Evolutionary conservation across 352 stramenopile species (phyloP).

Genomic region (Globisporangium orthogonon): DNA sequence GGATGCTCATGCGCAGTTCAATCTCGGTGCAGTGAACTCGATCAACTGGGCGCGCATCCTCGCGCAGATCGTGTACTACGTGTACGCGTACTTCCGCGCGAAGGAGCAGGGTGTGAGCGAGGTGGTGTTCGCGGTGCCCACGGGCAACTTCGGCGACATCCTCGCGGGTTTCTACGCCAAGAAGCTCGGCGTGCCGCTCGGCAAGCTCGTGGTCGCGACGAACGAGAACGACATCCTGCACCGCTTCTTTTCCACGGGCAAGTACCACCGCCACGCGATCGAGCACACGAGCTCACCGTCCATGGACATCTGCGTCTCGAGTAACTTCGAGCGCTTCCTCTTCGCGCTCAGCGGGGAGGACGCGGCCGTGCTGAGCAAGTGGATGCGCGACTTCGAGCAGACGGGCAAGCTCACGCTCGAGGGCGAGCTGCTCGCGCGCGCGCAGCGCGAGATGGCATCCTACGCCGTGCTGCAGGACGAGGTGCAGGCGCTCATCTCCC

Average conservation of each 20-base stretch:
- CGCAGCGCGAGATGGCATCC: constrained; percentile 92
- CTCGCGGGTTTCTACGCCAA: constrained; percentile 97
- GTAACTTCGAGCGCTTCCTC: constrained; percentile 99
- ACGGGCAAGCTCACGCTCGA: constrained; percentile 92
- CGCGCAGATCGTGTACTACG: constrained; percentile 99
- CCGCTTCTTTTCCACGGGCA: constrained; percentile 95
- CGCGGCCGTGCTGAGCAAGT: constrained; percentile 77
- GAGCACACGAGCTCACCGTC: constrained; percentile 93
- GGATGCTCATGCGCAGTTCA: constrained; percentile 29
- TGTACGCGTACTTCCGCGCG: constrained; percentile 95
- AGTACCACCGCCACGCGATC: constrained; percentile 93
- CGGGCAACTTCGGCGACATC: constrained; percentile 99
- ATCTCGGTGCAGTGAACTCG: constrained; percentile 97
- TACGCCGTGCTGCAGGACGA: constrained; percentile 77
- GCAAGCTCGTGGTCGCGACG: constrained; percentile 96
- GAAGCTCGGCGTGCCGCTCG: constrained; percentile 91
- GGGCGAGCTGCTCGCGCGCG: constrained; percentile 85
- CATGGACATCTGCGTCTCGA: constrained; percentile 99
- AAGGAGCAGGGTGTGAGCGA: constrained; percentile 62
- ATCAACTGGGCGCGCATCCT: constrained; percentile 99
- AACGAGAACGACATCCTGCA: constrained; percentile 99
- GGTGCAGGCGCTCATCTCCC: constrained; percentile 90
- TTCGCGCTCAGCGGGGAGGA: constrained; percentile 95
- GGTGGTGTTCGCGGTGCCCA: constrained; percentile 95
- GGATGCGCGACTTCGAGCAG: constrained; percentile 95